Base-by-base conservation (phyloP, 2,329 filamentous ascomycete genomes). In the Colletotrichum viniferum region DNA sequence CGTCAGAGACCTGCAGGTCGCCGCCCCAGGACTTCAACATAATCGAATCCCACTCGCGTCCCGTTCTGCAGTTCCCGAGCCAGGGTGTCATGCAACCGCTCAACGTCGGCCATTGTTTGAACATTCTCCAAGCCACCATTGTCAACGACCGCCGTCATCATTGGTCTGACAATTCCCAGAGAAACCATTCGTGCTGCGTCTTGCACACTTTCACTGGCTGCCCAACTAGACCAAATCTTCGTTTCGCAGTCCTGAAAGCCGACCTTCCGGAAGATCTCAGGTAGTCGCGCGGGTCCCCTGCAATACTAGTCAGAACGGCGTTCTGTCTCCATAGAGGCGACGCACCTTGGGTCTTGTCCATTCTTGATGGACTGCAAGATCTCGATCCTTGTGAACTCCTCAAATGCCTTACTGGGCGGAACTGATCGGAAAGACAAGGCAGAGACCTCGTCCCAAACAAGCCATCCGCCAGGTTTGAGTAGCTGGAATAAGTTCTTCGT, bases 211-310 rank as follows among this genome's bases (percentile, higher is more conserved):
- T 58, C 26, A 18, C 16, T 18, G 21, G 55, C 55, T 58, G 55
- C 55, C 55, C 55, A 58, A 28, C 55, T 58, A 16, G 55, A 58
- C 55, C 21, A 28, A 1, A 58, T 58, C 7, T 58, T 58, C 24
- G 24, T 58, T 26, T 58, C 24, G 55, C 55, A 58, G 13, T 58
- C 26, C 13, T 16, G 7, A 24, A 58, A 58, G 14, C 55, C 55
- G 4, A 28, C 55, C 4, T 58, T 58, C 7, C 0, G 55, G 3
- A 58, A 28, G 0, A 28, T 18, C 0, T 7, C 16, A 2, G 55
- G 55, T 0, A 58, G 3, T 18, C 13, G 24, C 24, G 55, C 55
- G 21, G 55, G 55, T 8, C 52, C 52, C 2, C 52, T 56, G 7
- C 3, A 5, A 2, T 4, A n/a, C 0, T 56, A 7, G 8, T 56